A percentile compares a stretch with the other conserved stretches of the same genome.
These are phyloP conservation scores for Boletus mariae DNA, from an alignment of 1,284 basidiomycete species.

Conservation along the genomic window DNA sequence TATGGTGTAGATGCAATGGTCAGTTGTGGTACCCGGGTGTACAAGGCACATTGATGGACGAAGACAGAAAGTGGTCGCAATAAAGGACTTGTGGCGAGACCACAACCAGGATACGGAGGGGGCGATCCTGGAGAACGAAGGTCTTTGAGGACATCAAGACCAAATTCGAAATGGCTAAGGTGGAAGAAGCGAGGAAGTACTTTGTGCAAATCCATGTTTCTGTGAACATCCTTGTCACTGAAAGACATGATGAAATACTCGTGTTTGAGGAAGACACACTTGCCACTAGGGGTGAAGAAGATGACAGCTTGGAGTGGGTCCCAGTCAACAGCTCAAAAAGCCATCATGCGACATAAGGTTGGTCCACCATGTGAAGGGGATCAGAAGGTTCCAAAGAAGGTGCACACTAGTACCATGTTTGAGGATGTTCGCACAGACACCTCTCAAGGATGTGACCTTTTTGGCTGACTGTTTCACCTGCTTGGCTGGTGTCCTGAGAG, in stretches of 20 bases:
- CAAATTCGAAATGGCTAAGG: neutral
- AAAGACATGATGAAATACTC: neutral
- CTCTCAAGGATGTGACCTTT: neutral
- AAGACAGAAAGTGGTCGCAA: neutral
- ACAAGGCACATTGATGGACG: neutral
- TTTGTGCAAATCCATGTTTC: conserved; percentile 4
- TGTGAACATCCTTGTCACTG: neutral
- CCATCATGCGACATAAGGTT: neutral
- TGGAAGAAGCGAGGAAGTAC: neutral
- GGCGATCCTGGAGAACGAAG: neutral
- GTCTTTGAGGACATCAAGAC: conserved; percentile 2
- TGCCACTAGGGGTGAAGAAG: no score
- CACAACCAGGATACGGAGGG: neutral
- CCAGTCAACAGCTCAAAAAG: no score
- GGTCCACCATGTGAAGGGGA: neutral
- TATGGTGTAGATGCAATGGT: neutral
- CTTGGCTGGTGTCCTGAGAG: neutral
- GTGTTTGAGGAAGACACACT: no score
- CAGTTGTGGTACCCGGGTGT: neutral
- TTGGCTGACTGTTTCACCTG: neutral
- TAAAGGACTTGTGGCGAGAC: neutral
- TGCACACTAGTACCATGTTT: conserved; percentile 9
- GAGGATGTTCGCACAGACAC: neutral
- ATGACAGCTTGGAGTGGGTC: no score
- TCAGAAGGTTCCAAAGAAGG: neutral